Percentiles rank a stretch among this genome's conserved stretches.
Conservation (phyloP, 2,329 filamentous ascomycete species). For the Lasiodiplodia hormozganensis region DNA sequence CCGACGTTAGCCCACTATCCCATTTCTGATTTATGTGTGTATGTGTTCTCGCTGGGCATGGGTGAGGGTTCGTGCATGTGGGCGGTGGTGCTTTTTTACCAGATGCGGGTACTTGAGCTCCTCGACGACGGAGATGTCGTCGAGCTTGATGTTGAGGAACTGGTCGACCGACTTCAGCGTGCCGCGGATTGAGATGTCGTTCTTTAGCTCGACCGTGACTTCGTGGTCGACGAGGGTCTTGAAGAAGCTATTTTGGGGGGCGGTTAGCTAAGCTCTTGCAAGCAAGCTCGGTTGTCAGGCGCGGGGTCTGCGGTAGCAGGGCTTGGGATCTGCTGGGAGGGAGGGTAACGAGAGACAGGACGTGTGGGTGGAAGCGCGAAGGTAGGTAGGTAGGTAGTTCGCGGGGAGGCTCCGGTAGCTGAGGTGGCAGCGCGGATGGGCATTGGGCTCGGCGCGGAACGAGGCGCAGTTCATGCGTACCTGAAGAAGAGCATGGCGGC, state of each 20-base stretch:
- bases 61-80: neutral
- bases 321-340: neutral
- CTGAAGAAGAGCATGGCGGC: conserved; percentile 61
- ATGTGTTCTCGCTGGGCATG: neutral
- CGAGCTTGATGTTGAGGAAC: conserved; percentile 98
- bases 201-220: conserved; percentile 98
- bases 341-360: neutral
- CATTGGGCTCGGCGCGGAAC: neutral
- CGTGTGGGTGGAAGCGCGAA: neutral
- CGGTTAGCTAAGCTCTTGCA: neutral
- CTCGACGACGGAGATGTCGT: conserved; percentile 91
- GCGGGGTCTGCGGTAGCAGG: neutral
- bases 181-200: conserved; percentile 96
- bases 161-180: conserved; percentile 97
- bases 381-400: neutral
- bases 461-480: conserved; percentile 39
- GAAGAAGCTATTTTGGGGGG: conserved; percentile 75
- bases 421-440: neutral
- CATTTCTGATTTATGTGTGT: neutral
- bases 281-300: neutral
- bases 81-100: conserved; percentile 52
- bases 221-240: conserved; percentile 97
- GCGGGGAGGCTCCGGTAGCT: neutral
- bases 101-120: conserved; percentile 95
- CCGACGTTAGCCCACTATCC: neutral